Conservation (phyloP, 345 rosid species). For the Anacardium occidentale region DNA sequence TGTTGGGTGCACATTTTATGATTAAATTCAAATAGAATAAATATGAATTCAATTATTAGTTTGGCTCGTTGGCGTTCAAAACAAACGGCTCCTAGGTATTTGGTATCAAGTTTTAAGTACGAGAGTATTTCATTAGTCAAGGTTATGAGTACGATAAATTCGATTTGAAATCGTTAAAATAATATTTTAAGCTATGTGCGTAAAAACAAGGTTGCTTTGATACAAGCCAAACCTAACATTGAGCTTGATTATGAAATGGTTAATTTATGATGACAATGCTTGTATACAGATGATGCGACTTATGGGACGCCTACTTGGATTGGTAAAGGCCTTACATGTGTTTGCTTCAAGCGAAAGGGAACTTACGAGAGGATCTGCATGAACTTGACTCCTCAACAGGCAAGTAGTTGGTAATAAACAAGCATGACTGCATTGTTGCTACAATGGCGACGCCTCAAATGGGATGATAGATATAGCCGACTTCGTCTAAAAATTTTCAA, state of each 20-base stretch:
- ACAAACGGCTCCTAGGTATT: too few relatives aligned
- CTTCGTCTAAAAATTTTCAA: neutral
- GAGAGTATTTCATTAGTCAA: too few relatives aligned
- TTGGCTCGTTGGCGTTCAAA: too few relatives aligned
- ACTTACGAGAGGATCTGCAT: constrained; percentile 62
- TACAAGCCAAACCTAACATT: too few relatives aligned
- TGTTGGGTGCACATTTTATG: neutral
- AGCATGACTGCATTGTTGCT: neutral
- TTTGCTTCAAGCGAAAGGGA: constrained; percentile 84
- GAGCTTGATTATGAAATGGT: neutral
- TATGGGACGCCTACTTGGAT: constrained; percentile 74
- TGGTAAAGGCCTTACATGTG: constrained; percentile 85
- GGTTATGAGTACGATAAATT: too few relatives aligned
- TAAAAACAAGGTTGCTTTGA: too few relatives aligned
- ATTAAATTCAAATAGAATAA: too few relatives aligned
- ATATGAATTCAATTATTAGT: too few relatives aligned
- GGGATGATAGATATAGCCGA: neutral
- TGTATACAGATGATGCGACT: constrained; percentile 53
- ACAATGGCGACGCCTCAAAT: neutral
- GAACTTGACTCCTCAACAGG: constrained; percentile 86
- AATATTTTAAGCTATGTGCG: too few relatives aligned
- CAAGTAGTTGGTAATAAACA: constrained; percentile 27
- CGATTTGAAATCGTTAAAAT: too few relatives aligned
- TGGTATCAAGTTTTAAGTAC: too few relatives aligned
- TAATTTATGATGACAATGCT: neutral